A percentile compares a stretch with the other conserved stretches of the same genome.
These are phyloP conservation scores for Fusarium verticillioides DNA, from an alignment of 2,329 filamentous ascomycete species.

Conservation along the genomic window DNA sequence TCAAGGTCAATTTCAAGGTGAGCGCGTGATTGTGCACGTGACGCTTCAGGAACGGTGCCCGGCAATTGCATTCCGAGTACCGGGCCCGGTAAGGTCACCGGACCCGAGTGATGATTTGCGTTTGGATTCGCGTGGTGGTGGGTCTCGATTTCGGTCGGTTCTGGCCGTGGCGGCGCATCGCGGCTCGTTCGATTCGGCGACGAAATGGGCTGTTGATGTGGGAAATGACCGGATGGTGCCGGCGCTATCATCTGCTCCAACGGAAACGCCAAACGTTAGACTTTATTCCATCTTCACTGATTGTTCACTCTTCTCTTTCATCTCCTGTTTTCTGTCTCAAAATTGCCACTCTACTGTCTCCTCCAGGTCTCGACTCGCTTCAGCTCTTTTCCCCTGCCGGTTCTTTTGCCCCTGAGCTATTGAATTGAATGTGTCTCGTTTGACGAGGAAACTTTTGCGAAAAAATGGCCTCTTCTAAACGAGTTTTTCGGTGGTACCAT, in stretches of 20 bases:
- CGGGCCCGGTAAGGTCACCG: conserved; percentile 25
- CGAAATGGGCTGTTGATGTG: conserved; percentile 46
- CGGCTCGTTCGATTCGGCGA: conserved; percentile 44
- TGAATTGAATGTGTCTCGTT: background rate
- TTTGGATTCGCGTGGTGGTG: conserved; percentile 31
- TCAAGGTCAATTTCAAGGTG: conserved; percentile 21
- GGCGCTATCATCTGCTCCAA: conserved; percentile 41
- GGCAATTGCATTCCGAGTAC: conserved; percentile 36
- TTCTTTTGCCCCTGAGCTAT: conserved; percentile 1
- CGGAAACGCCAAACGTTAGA: conserved; percentile 36
- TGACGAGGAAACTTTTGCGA: background rate
- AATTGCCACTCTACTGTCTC: conserved; percentile 1
- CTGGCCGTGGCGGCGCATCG: conserved; percentile 39
- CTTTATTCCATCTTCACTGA: conserved; percentile 20
- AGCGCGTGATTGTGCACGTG: conserved; percentile 5
- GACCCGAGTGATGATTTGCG: conserved; percentile 1
- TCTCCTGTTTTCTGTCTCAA: conserved; percentile 14
- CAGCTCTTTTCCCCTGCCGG: background rate
- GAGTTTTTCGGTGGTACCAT: conserved; percentile 2
- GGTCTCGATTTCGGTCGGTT: conserved; percentile 40
- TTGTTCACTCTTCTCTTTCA: conserved; percentile 6
- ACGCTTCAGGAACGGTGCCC: conserved; percentile 11
- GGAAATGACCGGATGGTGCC: conserved; percentile 40
- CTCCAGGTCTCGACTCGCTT: background rate
- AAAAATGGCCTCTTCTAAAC: conserved; percentile 6